Evolutionary conservation across 768 basidiomycete species (phyloP).

Genomic region (Tylopilus intermedius): DNA sequence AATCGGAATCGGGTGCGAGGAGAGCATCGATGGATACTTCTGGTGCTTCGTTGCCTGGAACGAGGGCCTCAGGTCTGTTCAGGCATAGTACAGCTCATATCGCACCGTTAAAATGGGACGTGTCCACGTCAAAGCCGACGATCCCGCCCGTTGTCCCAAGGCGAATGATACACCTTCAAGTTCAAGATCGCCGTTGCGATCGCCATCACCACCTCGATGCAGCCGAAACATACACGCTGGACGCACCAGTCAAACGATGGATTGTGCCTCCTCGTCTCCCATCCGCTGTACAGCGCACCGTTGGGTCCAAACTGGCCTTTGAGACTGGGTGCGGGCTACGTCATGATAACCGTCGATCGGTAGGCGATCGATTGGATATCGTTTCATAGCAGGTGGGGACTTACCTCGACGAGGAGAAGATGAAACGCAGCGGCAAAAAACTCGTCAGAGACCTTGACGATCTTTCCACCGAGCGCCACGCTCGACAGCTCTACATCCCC

Average conservation of each 20-base stretch:
- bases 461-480: slow-evolving; percentile 70
- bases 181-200: neutral
- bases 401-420: slow-evolving; percentile 76
- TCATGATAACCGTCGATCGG: neutral
- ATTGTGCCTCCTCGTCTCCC: slow-evolving; percentile 92
- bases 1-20: slow-evolving; percentile 32
- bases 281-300: slow-evolving; percentile 90
- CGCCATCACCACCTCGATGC: neutral
- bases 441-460: slow-evolving; percentile 83
- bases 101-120: slow-evolving; percentile 86
- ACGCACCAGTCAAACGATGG: slow-evolving; percentile 79
- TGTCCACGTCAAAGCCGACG: slow-evolving; percentile 88
- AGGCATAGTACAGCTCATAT: neutral
- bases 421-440: slow-evolving; percentile 90
- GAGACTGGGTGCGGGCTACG: slow-evolving; percentile 76
- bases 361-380: neutral
- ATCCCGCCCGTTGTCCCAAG: slow-evolving; percentile 74
- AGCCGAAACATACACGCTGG: neutral
- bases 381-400: slow-evolving; percentile 8
- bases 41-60: slow-evolving; percentile 79
- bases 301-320: slow-evolving; percentile 98
- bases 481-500: slow-evolving; percentile 74
- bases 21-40: slow-evolving; percentile 69
- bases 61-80: neutral
- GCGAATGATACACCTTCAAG: slow-evolving; percentile 78